Evolutionary conservation across 768 basidiomycete species (phyloP), one percentile per base, ranked within the genome.

Genomic region (Lactarius deliciosus): DNA sequence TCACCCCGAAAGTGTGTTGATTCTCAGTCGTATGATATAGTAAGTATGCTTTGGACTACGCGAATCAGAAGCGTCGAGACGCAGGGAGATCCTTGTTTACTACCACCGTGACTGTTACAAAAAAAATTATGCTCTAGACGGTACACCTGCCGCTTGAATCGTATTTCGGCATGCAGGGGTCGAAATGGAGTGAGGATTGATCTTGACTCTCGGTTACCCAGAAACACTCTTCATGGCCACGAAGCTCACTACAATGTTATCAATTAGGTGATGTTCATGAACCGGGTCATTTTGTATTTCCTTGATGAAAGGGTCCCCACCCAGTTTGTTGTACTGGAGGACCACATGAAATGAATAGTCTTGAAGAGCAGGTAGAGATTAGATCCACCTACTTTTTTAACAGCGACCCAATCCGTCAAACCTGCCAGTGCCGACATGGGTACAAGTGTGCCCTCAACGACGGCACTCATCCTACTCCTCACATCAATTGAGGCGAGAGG

Each of bases 201-300:
- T 28, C 57, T 64, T 57, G 57, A n/a, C 38, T 28, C 28, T 40
- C 6, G 30, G 41, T 60, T 64, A 78, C 25, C 73, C 68, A 57
- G 76, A 76, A 40, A 94, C 90, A 58, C 80, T 85, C 77, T 94
- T 95, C 84, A 88, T 88, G 56, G 92, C 92, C 6, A 93, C 90
- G 10, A 85, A 81, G 68, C 89, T 92, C n/a, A 84, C 78, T 8
- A 91, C 89, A 38, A 94, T 84, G 64, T 85, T 82, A 71, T 91
- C 85, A 13, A 92, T 77, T 18, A 79, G 74, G 0, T 66, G 69
- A 22, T 71, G 77, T 69, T 84, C 85, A 34, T 70, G 77, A 50
- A 55, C 69, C 7, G 65, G 64, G 55, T 82, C 72, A 13, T 76
- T 77, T 34, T 74, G 74, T 0, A 74, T 72, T 8, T 76, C 79